Evolutionary conservation across 192 early-diverging fungal species (phyloP).

Genomic region (Thamnidium elegans): DNA sequence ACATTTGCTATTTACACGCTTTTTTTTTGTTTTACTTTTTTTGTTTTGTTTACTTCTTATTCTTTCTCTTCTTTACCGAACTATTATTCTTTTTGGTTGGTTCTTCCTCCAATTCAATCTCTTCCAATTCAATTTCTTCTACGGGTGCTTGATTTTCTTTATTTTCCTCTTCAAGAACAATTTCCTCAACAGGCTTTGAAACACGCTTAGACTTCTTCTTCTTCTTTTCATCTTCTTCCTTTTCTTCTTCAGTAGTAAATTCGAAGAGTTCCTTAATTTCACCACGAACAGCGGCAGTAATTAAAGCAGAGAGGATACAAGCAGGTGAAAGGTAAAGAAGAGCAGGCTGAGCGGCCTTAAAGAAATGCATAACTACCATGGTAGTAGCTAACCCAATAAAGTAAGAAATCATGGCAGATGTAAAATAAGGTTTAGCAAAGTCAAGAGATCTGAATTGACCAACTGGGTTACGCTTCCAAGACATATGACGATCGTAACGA

Average conservation of each 20-base stretch:
- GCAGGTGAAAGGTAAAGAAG: slow-evolving; percentile 96
- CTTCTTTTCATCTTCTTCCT: slow-evolving; percentile 51
- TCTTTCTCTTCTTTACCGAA: slow-evolving; percentile 4
- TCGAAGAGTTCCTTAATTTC: slow-evolving; percentile 65
- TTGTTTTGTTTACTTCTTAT: neutral
- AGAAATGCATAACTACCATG: slow-evolving; percentile 91
- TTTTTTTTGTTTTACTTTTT: too few relatives aligned
- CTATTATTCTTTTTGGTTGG: neutral
- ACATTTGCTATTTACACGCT: too few relatives aligned
- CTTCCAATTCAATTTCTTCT: slow-evolving; percentile 12
- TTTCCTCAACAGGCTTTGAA: neutral
- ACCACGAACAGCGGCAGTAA: slow-evolving; percentile 61
- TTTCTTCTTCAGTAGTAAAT: slow-evolving; percentile 58
- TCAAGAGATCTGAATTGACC: slow-evolving; percentile 51
- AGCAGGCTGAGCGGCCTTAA: slow-evolving; percentile 95
- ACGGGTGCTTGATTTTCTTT: slow-evolving; percentile 13
- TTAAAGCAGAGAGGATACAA: slow-evolving; percentile 82
- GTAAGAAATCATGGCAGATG: slow-evolving; percentile 76
- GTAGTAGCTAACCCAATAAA: slow-evolving; percentile 83
- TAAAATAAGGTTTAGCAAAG: slow-evolving; percentile 90
- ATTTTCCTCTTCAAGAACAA: neutral
- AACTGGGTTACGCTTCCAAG: slow-evolving; percentile 54
- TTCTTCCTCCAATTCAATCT: neutral
- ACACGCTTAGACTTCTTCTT: slow-evolving; percentile 30
- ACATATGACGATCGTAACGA: slow-evolving; percentile 81